Evolutionary conservation across 108 stramenopile genomes (phyloP), one percentile per base, ranked within the genome.

Genomic region (Cyclotella baltica): DNA sequence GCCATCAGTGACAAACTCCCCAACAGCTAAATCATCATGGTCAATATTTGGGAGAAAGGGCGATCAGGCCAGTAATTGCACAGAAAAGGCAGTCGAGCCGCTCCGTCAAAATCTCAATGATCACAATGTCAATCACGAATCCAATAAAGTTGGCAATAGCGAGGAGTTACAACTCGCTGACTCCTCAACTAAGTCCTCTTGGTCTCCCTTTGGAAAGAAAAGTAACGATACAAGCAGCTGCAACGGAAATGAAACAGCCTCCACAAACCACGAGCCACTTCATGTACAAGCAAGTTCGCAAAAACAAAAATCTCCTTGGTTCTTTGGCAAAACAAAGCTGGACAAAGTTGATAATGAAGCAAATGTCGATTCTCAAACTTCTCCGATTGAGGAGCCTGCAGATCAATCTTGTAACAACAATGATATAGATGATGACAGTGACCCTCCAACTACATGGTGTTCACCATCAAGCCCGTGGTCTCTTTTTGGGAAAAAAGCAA

Each of bases 41-140:
- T 66, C 27, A 9, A 66, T 43, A 35, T 62, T 62, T 62, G 61
- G 61, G 2, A 62, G 43, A 59, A 46, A 56, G 43, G 43, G 19
- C 28, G 27, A 28, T 22, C 25, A 27, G 3, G 38, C 46, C n/a
- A 58, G 62, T 10, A 19, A 15, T 29, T 36, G 23, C 25, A 27
- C 57, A 37, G 22, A 61, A 10, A 33, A 59, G 40, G 13, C 40
- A n/a, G n/a, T n/a, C n/a, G n/a, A n/a, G n/a, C n/a, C n/a, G n/a
- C n/a, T n/a, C n/a, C n/a, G n/a, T n/a, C n/a, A n/a, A n/a, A n/a
- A n/a, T n/a, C n/a, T n/a, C n/a, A n/a, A n/a, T n/a, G n/a, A 22
- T 11, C 11, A n/a, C 25, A 22, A 25, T 5, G 25, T 25, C 5
- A 25, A 56, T 23, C 1, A 25, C 55, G 25, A n/a, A n/a, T n/a